Evolutionary conservation across 106 monocot species (phyloP).

Genomic region (Alisma plantagoaquatica): DNA sequence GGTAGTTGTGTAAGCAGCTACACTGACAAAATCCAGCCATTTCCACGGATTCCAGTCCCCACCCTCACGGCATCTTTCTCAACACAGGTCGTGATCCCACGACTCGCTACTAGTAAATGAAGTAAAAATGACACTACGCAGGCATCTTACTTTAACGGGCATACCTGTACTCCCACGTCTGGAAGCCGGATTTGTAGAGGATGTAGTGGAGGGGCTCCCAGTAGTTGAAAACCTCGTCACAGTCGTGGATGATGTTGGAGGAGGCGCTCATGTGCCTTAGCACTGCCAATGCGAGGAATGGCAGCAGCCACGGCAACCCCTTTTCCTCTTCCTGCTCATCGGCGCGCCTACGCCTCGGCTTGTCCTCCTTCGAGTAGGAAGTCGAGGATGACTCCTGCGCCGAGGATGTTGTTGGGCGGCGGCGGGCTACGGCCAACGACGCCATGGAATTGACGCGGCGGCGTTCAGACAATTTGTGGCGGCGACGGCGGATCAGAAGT

Average conservation of each 20-base stretch:
- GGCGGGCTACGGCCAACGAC: slow-evolving; percentile 39
- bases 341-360: slow-evolving; percentile 13
- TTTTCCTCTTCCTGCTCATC: slow-evolving; percentile 11
- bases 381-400: slow-evolving; percentile 2
- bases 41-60: no score
- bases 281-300: slow-evolving; percentile 45
- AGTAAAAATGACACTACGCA: no score
- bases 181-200: slow-evolving; percentile 93
- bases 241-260: slow-evolving; percentile 96
- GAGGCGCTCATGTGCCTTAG: slow-evolving; percentile 89
- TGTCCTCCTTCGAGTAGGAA: slow-evolving; percentile 53
- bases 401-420: slow-evolving; percentile 26
- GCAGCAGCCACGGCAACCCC: slow-evolving; percentile 52
- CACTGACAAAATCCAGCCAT: no score
- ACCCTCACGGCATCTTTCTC: no score
- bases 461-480: neutral
- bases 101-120: no score
- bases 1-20: no score
- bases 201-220: slow-evolving; percentile 98
- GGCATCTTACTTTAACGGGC: no score
- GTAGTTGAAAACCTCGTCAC: slow-evolving; percentile 99
- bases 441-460: slow-evolving; percentile 6
- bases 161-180: slow-evolving; percentile 98
- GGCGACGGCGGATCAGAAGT: no score
- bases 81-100: no score